Percentiles rank a stretch among this genome's conserved stretches.
Evolutionary conservation across 805 yeast species (phyloP).

Genomic region (Candida piceae): DNA sequence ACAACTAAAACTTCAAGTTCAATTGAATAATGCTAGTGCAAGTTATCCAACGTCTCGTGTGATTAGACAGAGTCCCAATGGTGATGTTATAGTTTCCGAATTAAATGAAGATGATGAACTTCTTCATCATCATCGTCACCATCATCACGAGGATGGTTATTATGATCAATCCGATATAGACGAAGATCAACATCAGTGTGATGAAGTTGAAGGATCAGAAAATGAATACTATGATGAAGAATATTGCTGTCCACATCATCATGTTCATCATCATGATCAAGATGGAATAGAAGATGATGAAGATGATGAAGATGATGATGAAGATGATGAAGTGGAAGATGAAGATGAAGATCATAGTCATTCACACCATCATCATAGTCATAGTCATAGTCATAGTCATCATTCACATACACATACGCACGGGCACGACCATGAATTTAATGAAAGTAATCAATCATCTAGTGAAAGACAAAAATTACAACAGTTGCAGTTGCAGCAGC

Average conservation of each 20-base stretch:
- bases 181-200: constrained; percentile 6
- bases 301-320: too few species aligned
- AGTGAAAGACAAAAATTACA: constrained; percentile 15
- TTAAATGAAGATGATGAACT: constrained; percentile 16
- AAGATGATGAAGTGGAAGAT: constrained; percentile 12
- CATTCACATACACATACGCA: constrained; percentile 2
- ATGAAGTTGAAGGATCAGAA: too few species aligned
- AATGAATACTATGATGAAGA: too few species aligned
- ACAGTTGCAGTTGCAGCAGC: too few species aligned
- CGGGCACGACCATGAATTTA: too few species aligned
- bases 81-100: constrained; percentile 70
- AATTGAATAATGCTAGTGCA: constrained; percentile 48
- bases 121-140: neutral
- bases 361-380: constrained; percentile 12
- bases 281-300: constrained; percentile 2
- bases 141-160: neutral
- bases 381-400: constrained; percentile 4
- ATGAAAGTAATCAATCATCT: constrained; percentile 15
- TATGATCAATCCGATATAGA: constrained; percentile 8
- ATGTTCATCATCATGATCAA: constrained; percentile 5
- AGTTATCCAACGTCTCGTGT: constrained; percentile 73
- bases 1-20: constrained; percentile 31
- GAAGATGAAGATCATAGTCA: constrained; percentile 12
- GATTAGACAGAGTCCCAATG: constrained; percentile 61
- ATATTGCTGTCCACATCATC: constrained; percentile 11